Conservation (phyloP, 345 rosid species). For the Populus euphratica region DNA sequence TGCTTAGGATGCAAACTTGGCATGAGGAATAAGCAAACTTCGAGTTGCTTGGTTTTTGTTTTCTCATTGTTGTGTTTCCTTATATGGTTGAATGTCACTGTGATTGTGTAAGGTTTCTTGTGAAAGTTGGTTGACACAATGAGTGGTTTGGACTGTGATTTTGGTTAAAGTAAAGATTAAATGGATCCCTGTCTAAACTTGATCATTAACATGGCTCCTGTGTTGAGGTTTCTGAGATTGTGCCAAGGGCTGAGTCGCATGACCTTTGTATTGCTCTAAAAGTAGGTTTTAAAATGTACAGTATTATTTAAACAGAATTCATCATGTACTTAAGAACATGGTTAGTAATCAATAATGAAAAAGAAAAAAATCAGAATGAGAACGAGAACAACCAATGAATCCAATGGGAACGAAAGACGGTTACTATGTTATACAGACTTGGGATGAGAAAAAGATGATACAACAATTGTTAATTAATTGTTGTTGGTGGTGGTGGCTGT, state of each 20-base stretch:
- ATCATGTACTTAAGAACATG: not conserved
- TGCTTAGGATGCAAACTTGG: not conserved
- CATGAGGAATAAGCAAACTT: not conserved
- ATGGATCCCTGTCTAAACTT: not conserved
- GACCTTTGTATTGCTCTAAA: not conserved
- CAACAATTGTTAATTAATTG: not conserved
- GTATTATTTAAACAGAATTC: not conserved
- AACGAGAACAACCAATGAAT: not conserved
- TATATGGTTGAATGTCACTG: not conserved
- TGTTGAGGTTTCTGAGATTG: not conserved
- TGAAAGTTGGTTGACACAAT: not conserved
- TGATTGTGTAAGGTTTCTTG: not conserved
- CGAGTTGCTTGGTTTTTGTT: not conserved
- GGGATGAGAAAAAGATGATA: not conserved
- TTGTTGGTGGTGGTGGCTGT: not conserved
- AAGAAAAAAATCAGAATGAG: not conserved
- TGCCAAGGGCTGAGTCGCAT: not conserved
- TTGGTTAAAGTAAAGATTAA: not conserved
- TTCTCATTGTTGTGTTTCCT: not conserved
- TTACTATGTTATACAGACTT: not conserved
- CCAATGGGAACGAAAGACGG: not conserved
- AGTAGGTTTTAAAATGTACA: not conserved
- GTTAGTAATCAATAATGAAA: not conserved
- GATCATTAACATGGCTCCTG: not conserved
- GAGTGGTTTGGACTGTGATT: not conserved